A percentile compares a stretch with the other conserved stretches of the same genome.
These are phyloP conservation scores for Aureobasidium sp. DNA, from an alignment of 2,329 filamentous ascomycete genomes.

Conservation along the genomic window DNA sequence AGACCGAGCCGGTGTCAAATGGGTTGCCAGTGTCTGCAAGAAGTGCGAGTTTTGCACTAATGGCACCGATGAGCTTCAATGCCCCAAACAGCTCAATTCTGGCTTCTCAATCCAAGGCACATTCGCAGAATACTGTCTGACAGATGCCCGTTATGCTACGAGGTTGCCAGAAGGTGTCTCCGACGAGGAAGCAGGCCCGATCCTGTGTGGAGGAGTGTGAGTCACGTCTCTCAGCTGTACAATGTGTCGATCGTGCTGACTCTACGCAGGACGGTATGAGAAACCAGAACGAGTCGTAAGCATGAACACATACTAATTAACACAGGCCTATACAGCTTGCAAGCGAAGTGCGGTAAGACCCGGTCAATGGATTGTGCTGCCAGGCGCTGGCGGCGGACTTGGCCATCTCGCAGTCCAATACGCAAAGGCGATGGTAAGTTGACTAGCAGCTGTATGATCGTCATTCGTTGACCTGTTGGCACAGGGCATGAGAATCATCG, in stretches of 20 bases:
- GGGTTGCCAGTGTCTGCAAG: slow-evolving; percentile 24
- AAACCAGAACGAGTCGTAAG: too few species aligned
- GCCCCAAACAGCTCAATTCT: slow-evolving; percentile 30
- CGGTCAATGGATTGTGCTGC: slow-evolving; percentile 34
- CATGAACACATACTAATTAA: background rate
- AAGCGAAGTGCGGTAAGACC: slow-evolving; percentile 30
- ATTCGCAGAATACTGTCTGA: slow-evolving; percentile 32
- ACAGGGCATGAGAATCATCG: slow-evolving; percentile 32
- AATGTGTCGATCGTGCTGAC: background rate
- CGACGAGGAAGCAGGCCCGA: slow-evolving; percentile 33
- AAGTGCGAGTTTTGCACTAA: slow-evolving; percentile 29
- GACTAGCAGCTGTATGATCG: background rate
- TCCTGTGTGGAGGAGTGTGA: slow-evolving; percentile 35
- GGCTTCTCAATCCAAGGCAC: slow-evolving; percentile 34
- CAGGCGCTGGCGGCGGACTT: slow-evolving; percentile 32
- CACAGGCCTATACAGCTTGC: slow-evolving; percentile 24
- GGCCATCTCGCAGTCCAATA: slow-evolving; percentile 25
- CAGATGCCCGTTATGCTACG: slow-evolving; percentile 31
- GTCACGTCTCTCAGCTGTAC: background rate
- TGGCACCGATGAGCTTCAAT: slow-evolving; percentile 32
- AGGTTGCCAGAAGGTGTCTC: slow-evolving; percentile 31
- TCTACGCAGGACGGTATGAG: background rate
- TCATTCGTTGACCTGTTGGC: background rate
- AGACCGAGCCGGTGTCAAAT: slow-evolving; percentile 29
- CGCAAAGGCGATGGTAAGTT: slow-evolving; percentile 24